Conservation (phyloP, 2,329 filamentous ascomycete species). For the Diaporthe velutina region DNA sequence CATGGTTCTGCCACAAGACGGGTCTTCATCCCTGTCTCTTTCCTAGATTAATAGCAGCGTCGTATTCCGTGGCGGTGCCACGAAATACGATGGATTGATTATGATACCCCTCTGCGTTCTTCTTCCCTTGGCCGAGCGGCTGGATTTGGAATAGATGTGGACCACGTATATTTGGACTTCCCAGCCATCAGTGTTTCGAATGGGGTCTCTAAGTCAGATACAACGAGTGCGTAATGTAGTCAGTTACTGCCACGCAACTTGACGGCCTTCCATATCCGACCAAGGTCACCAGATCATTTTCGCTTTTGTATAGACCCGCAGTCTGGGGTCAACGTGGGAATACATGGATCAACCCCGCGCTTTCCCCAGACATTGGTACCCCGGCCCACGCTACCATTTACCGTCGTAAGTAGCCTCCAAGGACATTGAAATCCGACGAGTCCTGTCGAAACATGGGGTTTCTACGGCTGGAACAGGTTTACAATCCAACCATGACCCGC, state of each 20-base stretch:
- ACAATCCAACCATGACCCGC: background rate
- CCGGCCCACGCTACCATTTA: background rate
- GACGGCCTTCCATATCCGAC: slow-evolving; percentile 1
- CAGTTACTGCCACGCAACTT: background rate
- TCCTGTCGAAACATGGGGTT: background rate
- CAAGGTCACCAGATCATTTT: too few relatives aligned
- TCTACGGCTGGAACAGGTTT: background rate
- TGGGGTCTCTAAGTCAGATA: background rate
- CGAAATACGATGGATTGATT: background rate
- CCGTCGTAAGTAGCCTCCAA: background rate
- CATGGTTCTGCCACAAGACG: too few relatives aligned
- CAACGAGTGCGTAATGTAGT: background rate
- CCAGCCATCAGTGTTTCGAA: background rate
- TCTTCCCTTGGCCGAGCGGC: background rate
- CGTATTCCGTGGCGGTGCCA: background rate
- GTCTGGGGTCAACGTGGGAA: background rate
- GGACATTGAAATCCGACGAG: slow-evolving; percentile 3
- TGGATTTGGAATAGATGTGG: background rate
- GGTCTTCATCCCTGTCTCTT: too few relatives aligned
- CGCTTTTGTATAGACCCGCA: too few relatives aligned
- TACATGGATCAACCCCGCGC: background rate
- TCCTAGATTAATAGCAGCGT: background rate
- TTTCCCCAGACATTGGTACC: background rate
- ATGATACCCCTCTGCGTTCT: too few relatives aligned
- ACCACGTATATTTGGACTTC: background rate